These are phyloP conservation scores for Tricholomella constricta DNA, from an alignment of 768 basidiomycete species.

Conservation along the genomic window DNA sequence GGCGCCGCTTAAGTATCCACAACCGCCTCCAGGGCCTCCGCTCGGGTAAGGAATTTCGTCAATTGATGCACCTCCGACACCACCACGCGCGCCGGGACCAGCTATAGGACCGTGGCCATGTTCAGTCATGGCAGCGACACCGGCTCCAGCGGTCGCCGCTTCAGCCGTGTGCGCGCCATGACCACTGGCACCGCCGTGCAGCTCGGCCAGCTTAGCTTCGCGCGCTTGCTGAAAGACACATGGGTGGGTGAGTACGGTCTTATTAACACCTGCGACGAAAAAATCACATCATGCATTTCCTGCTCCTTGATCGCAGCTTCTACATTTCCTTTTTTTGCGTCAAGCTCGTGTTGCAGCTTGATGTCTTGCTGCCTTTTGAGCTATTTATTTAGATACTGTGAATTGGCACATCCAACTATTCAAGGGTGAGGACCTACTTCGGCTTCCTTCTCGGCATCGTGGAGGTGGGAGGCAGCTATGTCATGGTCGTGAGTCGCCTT, in stretches of 20 bases:
- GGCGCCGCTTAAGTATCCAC: no score
- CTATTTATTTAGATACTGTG: not conserved
- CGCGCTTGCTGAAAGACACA: constrained; percentile 6
- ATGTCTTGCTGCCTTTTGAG: constrained; percentile 19
- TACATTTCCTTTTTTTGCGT: constrained; percentile 25
- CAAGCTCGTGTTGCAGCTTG: constrained; percentile 21
- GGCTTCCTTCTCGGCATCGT: constrained; percentile 13
- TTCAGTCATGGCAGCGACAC: not conserved
- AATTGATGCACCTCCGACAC: not conserved
- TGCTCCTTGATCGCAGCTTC: constrained; percentile 24
- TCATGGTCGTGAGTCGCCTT: constrained; percentile 50
- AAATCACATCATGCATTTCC: constrained; percentile 24
- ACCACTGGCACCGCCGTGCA: not conserved
- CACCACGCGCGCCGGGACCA: no score
- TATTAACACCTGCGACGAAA: not conserved
- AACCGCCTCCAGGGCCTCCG: no score
- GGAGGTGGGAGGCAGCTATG: constrained; percentile 35
- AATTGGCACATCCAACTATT: not conserved
- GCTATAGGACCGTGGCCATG: not conserved
- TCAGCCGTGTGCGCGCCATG: not conserved
- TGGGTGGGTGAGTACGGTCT: not conserved
- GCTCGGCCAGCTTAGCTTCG: constrained; percentile 6
- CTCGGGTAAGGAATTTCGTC: no score
- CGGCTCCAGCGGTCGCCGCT: not conserved
- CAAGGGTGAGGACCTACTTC: constrained; percentile 1